Evolutionary conservation across 2,329 filamentous ascomycete species (phyloP).

Genomic region (Ceratocystis lukuohia): DNA sequence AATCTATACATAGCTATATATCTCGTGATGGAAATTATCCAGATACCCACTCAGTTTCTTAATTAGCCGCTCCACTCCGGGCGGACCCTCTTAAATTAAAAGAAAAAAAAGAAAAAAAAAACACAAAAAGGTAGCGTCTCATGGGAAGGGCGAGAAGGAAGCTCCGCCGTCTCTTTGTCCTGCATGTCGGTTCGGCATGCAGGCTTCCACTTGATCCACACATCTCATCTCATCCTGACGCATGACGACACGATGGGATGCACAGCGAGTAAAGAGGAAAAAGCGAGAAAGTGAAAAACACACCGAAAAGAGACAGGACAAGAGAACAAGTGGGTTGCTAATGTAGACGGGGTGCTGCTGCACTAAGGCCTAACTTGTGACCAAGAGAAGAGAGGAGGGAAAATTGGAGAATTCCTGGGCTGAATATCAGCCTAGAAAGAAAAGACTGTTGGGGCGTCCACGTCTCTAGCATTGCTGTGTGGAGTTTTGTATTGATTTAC

Average conservation of each 20-base stretch:
- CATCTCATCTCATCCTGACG: neutral
- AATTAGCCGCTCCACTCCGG: no score
- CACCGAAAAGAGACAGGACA: neutral
- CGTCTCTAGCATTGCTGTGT: no score
- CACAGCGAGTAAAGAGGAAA: neutral
- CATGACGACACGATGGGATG: neutral
- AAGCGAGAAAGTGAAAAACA: neutral
- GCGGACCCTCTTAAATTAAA: no score
- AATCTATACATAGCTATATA: no score
- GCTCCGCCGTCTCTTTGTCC: neutral
- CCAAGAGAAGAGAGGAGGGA: neutral
- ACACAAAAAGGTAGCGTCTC: neutral
- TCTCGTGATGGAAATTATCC: no score
- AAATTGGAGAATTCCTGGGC: neutral
- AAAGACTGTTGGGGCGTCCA: neutral
- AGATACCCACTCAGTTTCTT: no score
- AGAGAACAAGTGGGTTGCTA: no score
- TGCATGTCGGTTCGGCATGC: conserved; percentile 8
- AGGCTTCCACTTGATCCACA: neutral
- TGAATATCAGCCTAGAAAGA: neutral
- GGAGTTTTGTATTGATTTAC: neutral
- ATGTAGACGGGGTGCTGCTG: neutral
- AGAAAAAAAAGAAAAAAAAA: no score
- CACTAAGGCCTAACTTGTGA: neutral
- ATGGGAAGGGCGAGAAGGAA: neutral